Base-by-base conservation (phyloP, 2,329 filamentous ascomycete species). In the Microdochium nivale region DNA sequence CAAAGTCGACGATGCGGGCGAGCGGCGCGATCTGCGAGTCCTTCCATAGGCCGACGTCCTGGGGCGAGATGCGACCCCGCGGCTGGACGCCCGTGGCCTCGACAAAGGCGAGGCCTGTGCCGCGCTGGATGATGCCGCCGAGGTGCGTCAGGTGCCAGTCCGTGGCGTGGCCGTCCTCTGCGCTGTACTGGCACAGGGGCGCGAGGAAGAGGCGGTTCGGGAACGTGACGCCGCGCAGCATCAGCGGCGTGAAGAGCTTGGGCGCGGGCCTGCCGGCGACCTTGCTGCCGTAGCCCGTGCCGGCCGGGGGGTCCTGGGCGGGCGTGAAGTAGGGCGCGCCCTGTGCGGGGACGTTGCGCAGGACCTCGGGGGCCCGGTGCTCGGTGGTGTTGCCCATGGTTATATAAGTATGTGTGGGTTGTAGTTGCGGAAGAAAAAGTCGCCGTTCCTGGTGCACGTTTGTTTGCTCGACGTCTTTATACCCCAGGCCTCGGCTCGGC, bases 121-220 rank as follows among this genome's bases (percentile, higher is more conserved):
- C 87, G 2, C 86, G 81, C 59, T 82, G 77, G 25, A 84, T 72
- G 56, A 90, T 88, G 21, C 85, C 84, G 19, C 87, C 87, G 27
- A 89, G 72, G 59, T 90, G 87, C 2, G 86, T 80, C 33, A 85
- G 65, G 63, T 91, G 87, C 85, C 86, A 91, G 54, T 79, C 70
- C 0, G 83, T 88, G 56, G 80, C 76, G 62, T 88, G 84, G 10
- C 88, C 71, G 37, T 74, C 65, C 25, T 68, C 59, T 2, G 71
- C 66, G 4, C 66, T 70, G 56, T 75, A 75, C 56, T 76, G 73
- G 54, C 74, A 77, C 61, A 78, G 68, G 1, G 75, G 74, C 25
- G 71, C 68, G 21, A 75, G 58, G 56, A 72, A 67, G 51, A 78
- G 68, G 14, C 75, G 71, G 55, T 78, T 77, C 27, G 66, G 70